Conservation (phyloP, 164 flowering plant species). For the Macadamia integrifolia region DNA sequence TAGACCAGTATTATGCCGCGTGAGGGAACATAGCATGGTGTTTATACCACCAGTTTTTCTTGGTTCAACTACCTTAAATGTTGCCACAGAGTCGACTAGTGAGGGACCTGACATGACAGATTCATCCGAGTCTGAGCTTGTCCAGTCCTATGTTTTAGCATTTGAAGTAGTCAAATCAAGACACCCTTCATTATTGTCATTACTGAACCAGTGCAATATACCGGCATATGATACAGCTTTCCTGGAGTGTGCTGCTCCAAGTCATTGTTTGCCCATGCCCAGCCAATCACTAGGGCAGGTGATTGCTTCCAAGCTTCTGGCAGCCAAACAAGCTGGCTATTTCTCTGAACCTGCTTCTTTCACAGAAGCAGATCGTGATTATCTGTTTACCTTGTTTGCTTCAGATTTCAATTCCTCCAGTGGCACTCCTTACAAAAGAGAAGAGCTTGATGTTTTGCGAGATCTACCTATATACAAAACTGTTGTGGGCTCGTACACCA, state of each 20-base stretch:
- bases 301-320: constrained; percentile 71
- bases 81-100: constrained; percentile 14
- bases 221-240: constrained; percentile 70
- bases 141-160: constrained; percentile 38
- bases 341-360: constrained; percentile 56
- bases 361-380: constrained; percentile 49
- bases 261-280: constrained; percentile 50
- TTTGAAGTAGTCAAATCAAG: constrained; percentile 38
- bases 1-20: constrained; percentile 84
- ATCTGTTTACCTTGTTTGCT: constrained; percentile 65
- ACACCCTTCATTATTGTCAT: constrained; percentile 82
- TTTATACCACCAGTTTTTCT: constrained; percentile 61
- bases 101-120: constrained; percentile 20
- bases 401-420: constrained; percentile 47
- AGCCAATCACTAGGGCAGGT: constrained; percentile 72
- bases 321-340: constrained; percentile 80
- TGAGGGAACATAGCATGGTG: constrained; percentile 63
- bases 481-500: constrained; percentile 58
- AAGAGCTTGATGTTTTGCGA: constrained; percentile 73
- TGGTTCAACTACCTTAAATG: constrained; percentile 20
- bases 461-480: constrained; percentile 81
- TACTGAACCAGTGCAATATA: constrained; percentile 82
- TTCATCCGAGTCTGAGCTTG: constrained; percentile 28
- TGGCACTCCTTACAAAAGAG: constrained; percentile 49
- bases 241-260: constrained; percentile 56